A percentile compares a stretch with the other conserved stretches of the same genome.
Evolutionary conservation across 169 alveolate species (phyloP).

Genomic region (Plasmodium sp.): DNA sequence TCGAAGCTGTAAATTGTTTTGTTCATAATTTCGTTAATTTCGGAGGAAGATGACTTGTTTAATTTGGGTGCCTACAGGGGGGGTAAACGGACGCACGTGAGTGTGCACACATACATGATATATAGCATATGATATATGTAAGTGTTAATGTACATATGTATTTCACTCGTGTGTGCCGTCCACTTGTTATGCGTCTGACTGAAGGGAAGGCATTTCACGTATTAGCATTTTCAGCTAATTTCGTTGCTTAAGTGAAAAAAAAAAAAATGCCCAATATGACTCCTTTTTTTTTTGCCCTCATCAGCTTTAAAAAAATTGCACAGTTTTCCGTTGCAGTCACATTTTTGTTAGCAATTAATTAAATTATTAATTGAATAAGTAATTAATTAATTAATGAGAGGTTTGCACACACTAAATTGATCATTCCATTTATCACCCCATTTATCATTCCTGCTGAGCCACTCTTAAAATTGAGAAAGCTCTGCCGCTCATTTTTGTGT

Average conservation of each 20-base stretch:
- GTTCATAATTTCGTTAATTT: slow-evolving; percentile 26
- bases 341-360: neutral
- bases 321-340: neutral
- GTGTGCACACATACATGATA: neutral
- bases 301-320: neutral
- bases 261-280: neutral
- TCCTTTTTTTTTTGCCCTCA: neutral
- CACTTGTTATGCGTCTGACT: too few relatives aligned
- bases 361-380: too few relatives aligned
- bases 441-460: neutral
- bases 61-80: slow-evolving; percentile 51
- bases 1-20: slow-evolving; percentile 74
- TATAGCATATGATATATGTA: neutral
- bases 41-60: slow-evolving; percentile 23
- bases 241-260: neutral
- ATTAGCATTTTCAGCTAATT: neutral
- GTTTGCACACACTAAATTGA: neutral
- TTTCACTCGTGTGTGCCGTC: neutral
- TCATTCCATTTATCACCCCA: too few relatives aligned
- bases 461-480: neutral
- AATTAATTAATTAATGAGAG: neutral
- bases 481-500: neutral
- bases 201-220: neutral
- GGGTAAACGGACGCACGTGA: neutral
- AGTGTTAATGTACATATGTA: neutral